Percentiles rank a stretch among this genome's conserved stretches.
Conservation (phyloP, 2,329 filamentous ascomycete genomes). For the Penicillium sp. region DNA sequence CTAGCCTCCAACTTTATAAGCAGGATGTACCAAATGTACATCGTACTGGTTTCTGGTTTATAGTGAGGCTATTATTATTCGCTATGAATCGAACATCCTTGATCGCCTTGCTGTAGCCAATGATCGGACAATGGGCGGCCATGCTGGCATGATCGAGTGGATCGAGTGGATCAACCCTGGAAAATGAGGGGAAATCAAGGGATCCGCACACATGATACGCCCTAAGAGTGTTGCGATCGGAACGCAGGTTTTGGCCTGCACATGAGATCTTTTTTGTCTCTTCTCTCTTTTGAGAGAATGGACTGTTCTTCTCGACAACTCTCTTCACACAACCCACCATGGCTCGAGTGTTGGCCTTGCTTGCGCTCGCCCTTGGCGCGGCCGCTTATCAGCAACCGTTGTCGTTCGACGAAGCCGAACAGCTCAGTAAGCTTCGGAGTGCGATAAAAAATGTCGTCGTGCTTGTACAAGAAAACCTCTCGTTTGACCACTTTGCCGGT, state of each 20-base stretch:
- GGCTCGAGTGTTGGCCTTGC: background rate
- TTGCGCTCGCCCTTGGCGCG: background rate
- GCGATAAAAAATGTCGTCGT: constrained; percentile 51
- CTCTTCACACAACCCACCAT: background rate
- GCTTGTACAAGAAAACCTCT: constrained; percentile 46
- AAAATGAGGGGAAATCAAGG: background rate
- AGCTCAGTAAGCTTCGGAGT: background rate
- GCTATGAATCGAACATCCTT: background rate
- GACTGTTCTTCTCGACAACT: background rate
- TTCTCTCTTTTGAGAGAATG: background rate
- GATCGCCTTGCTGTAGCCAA: background rate
- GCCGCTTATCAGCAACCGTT: background rate
- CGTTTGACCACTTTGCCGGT: constrained; percentile 44
- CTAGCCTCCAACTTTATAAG: no score
- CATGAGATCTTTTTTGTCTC: background rate
- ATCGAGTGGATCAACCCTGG: background rate
- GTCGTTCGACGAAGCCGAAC: background rate
- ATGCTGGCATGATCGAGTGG: background rate
- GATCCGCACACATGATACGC: background rate
- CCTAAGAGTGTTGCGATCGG: background rate
- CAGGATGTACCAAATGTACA: no score
- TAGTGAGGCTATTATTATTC: no score
- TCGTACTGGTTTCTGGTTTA: no score
- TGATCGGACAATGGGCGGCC: background rate
- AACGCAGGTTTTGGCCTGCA: background rate